Evolutionary conservation across 2,329 filamentous ascomycete species (phyloP).

Genomic region (Fusarium stilboides): DNA sequence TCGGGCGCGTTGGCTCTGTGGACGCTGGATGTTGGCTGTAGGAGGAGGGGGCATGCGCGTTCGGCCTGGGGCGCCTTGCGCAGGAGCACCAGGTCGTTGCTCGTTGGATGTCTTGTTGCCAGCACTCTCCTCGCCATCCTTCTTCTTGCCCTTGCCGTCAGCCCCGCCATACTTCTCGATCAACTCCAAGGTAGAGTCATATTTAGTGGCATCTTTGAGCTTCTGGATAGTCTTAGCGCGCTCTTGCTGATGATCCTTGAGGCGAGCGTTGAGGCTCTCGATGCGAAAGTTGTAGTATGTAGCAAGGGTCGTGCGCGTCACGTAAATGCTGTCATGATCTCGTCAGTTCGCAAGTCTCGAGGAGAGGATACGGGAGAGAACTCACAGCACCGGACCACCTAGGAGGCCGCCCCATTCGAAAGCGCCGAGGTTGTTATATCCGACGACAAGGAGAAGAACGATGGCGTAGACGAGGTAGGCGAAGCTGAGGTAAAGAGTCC

Average conservation of each 20-base stretch:
- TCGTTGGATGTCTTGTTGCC: slow-evolving; percentile 40
- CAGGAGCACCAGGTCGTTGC: slow-evolving; percentile 17
- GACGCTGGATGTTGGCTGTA: slow-evolving; percentile 73
- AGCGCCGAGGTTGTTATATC: slow-evolving; percentile 82
- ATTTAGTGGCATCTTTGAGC: slow-evolving; percentile 94
- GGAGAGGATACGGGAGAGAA: neutral
- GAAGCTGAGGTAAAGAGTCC: slow-evolving; percentile 91
- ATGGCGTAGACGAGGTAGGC: slow-evolving; percentile 90
- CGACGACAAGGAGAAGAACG: slow-evolving; percentile 86
- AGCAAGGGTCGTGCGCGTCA: slow-evolving; percentile 75
- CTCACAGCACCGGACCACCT: slow-evolving; percentile 84
- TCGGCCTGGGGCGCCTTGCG: slow-evolving; percentile 52
- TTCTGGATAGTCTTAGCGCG: slow-evolving; percentile 91
- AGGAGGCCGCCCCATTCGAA: slow-evolving; percentile 84
- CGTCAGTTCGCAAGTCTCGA: slow-evolving; percentile 31
- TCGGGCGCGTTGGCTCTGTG: slow-evolving; percentile 48
- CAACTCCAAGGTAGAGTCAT: slow-evolving; percentile 92
- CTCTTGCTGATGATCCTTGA: slow-evolving; percentile 84
- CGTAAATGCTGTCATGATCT: slow-evolving; percentile 78
- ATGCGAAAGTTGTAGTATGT: slow-evolving; percentile 87
- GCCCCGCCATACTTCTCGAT: slow-evolving; percentile 92
- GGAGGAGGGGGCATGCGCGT: slow-evolving; percentile 70
- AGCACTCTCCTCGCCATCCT: slow-evolving; percentile 32
- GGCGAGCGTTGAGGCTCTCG: slow-evolving; percentile 74
- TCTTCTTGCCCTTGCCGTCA: slow-evolving; percentile 61